Evolutionary conservation across 352 stramenopile species (phyloP).

Genomic region (Chrysophaeum taylorii): DNA sequence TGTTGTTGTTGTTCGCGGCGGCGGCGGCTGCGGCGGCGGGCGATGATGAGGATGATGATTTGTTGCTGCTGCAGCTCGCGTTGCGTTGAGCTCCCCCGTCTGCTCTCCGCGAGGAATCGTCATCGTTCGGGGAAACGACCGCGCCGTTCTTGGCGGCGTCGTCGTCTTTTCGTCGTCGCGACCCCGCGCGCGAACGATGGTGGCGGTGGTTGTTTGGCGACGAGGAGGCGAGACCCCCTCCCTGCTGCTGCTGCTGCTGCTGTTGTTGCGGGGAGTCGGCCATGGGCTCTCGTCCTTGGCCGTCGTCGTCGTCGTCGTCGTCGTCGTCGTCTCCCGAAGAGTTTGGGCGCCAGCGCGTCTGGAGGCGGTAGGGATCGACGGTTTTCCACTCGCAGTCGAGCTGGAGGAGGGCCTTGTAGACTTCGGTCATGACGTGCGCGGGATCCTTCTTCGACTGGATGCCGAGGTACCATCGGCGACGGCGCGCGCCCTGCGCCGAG

Average conservation of each 20-base stretch:
- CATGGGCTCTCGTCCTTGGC: no score
- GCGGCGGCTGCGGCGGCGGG: conserved; percentile 16
- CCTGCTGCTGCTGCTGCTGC: no score
- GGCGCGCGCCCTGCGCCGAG: conserved; percentile 39
- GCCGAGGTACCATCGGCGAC: conserved; percentile 91
- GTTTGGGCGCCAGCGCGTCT: conserved; percentile 86
- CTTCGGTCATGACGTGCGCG: conserved; percentile 97
- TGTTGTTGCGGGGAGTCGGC: no score
- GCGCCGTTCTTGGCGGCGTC: conserved; percentile 20
- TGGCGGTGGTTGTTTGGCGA: no score
- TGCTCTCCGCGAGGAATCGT: conserved; percentile 35
- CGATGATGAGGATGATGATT: not conserved
- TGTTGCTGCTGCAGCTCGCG: not conserved
- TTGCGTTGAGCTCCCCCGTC: conserved; percentile 15
- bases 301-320: no score
- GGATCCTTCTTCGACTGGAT: conserved; percentile 99
- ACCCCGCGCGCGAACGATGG: no score
- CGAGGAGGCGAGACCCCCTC: no score
- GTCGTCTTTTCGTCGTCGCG: conserved; percentile 1
- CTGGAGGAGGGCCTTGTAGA: conserved; percentile 93
- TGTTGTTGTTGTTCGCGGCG: conserved; percentile 33
- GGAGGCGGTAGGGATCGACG: conserved; percentile 88
- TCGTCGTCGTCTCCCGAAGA: no score
- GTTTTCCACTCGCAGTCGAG: conserved; percentile 94
- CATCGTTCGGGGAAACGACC: conserved; percentile 18